Base-by-base conservation (phyloP, 257 asterid genomes). In the Solanum chmielewskii region DNA sequence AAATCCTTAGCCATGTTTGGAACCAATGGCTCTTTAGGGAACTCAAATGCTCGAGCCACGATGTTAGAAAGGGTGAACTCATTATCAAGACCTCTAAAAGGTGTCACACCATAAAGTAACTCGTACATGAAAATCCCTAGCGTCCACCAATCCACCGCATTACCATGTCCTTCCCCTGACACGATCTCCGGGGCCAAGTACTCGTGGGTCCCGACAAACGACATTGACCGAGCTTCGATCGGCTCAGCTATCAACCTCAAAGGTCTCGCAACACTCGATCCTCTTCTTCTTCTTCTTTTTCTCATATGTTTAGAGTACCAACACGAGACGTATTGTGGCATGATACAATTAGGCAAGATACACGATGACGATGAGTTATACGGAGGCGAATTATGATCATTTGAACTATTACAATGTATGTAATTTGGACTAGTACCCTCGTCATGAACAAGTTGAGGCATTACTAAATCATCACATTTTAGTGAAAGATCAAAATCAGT, bases 91-190 rank as follows among this genome's bases (percentile, higher is more conserved):
- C 97, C 98, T 13, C 92, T 88, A 85, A 95, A 95, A 2, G 97
- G 98, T 1, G 98, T 95, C 64, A 87, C 88, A 15, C 98, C 98
- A 13, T 95, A 95, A 5, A 94, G 78, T 0, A 95, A 87, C 52
- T 95, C 98, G 9, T 91, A 95, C 5, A 92, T 80, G 66, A 94
- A 92, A 23, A 93, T 41, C 69, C 97, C 98, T 39, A 95, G 69
- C 0, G 96, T 95, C 98, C 98, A 95, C 96, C 98, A 95, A 78
- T 95, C 98, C 75, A 95, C 97, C 0, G 95, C 92, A 83, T 91
- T 94, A 2, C 98, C 98, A 42, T 95, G 97, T 35, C 96, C 97
- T 49, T 95, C 96, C 3, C 98, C 95, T 1, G 95, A 91, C 20
- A 92, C 96, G 9, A 94, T 91, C 83, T 95, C 95, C 1, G 96